Base-by-base conservation (phyloP, 257 asterid genomes). In the Jaltomata sinuosa region DNA sequence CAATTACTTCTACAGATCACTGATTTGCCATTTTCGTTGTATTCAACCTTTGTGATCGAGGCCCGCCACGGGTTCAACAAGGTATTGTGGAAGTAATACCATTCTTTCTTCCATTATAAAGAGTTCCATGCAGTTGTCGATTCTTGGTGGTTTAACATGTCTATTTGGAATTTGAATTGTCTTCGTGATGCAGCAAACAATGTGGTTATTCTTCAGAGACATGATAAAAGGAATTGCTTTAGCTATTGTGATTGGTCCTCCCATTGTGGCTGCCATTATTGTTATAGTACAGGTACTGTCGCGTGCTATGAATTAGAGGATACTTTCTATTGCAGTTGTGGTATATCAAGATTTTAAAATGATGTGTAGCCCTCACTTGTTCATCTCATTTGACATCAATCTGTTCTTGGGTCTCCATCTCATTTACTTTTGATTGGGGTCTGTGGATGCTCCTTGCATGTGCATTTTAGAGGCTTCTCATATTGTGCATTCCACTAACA, bases 11-110 rank as follows among this genome's bases (percentile, higher is more conserved):
- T 85, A 90, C 97, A 96, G 99, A 90, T 97, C 84, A 94, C 98
- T 18, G 99, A 97, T 85, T 89, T 97, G 87, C 99, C 99, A 14
- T 97, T 95, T 89, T 93, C 99, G 31, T 81, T 97, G 85, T 97
- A 91, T 91, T 97, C 99, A 80, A 97, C 98, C 55, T 97, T 97
- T 89, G 96, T 97, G 86, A 97, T 97, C 86, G 99, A 97, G 91
- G 90, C 92, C 21, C 97, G 97, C 86, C 98, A 97, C 88, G 99
- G 99, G 84, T 97, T 97, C 88, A 91, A 92, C 90, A 93, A 93
- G 94, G 97, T 93, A 82, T 83, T 40, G 8, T 49, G 79, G 59
- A 47, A 68, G 38, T 11, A 32, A 82, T 45, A 47, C 16, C 22
- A 67, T 83, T 82, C 61, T 45, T 25, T 67, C 59, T 32, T 65